Base-by-base conservation (phyloP, 169 alveolate genomes). In the Plasmodium inui region DNA sequence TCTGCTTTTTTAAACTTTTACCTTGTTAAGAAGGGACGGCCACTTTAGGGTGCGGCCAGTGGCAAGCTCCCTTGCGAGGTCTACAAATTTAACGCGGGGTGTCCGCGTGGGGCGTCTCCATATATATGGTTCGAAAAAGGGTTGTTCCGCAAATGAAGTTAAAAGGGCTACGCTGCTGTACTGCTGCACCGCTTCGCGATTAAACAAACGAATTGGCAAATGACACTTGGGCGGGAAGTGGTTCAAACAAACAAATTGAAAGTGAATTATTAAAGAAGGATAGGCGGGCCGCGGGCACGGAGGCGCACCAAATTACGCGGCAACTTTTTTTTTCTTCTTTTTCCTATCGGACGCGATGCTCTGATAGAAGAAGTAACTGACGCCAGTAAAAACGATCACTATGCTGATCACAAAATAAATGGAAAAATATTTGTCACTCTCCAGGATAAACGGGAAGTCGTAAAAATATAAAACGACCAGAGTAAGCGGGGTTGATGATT, bases 281-380 rank as follows among this genome's bases (percentile, higher is more conserved):
- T 12, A 67, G 37, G 17, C 37, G 37, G 32, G 37, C n/a, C 76
- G 9, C n/a, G 22, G 1, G 1, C 61, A 50, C 22, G 61, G 22
- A 50, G 22, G 61, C 8, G 22, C 8, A 50, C 22, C 22, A 50
- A 50, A 17, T 26, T 67, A 67, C 76, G 30, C 0, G 3, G 30
- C 44, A 22, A 39, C 55, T 12, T 32, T 74, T 39, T 7, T 34
- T 37, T 7, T 74, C 10, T 74, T 74, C 2, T 9, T 73, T 57
- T 76, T 76, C 30, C 26, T 79, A 7, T 79, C 83, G 17, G 55
- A 28, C 53, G 55, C 22, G 26, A 89, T 32, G 71, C 70, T 79
- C 82, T 89, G 94, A 67, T 89, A 89, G 19, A 89, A 89, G 82
- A 89, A 89, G 34, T 89, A 89, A n/a, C 94, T 22, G 14, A 89